phyloP scores from a whole-genome alignment of 306 rosid species.

The Dryas drummondii region DNA sequence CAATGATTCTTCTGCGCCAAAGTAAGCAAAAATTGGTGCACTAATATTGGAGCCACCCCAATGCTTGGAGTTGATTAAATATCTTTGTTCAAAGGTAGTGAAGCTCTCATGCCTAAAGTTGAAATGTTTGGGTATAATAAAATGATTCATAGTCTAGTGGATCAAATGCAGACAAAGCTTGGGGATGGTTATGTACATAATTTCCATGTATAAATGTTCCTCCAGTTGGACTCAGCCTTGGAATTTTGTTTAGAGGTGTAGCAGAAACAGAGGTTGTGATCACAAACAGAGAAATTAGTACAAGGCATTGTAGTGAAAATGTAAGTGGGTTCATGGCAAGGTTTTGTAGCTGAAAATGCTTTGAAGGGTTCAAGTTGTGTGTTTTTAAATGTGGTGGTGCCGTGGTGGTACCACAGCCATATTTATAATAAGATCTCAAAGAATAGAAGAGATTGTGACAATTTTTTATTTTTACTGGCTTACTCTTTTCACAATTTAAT shows the following conservation, averaged over 20 bases:
- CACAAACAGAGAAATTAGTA: conserved; percentile 20
- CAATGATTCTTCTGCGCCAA: conserved; percentile 45
- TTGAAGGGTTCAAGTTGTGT: neutral
- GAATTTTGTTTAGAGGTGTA: conserved; percentile 22
- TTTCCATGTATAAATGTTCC: conserved; percentile 13
- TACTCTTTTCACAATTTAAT: neutral
- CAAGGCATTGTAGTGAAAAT: conserved; percentile 25
- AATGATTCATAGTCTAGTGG: conserved; percentile 37
- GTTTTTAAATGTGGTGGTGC: neutral
- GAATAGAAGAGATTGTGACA: neutral
- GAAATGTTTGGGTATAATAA: conserved; percentile 57
- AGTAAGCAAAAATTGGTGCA: conserved; percentile 59
- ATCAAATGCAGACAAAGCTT: neutral
- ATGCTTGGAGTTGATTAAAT: conserved; percentile 52
- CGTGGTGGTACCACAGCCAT: neutral
- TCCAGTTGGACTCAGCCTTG: conserved; percentile 44
- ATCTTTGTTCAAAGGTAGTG: conserved; percentile 57
- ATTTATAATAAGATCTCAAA: neutral
- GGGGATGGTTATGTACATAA: neutral
- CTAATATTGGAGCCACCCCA: conserved; percentile 65
- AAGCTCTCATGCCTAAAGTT: conserved; percentile 63
- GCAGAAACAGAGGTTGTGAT: conserved; percentile 22
- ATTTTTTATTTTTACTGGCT: no score
- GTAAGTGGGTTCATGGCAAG: conserved; percentile 1
- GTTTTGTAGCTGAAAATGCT: neutral